Base-by-base conservation (phyloP, 1,284 basidiomycete genomes). In the Macrocystidia cucumis region DNA sequence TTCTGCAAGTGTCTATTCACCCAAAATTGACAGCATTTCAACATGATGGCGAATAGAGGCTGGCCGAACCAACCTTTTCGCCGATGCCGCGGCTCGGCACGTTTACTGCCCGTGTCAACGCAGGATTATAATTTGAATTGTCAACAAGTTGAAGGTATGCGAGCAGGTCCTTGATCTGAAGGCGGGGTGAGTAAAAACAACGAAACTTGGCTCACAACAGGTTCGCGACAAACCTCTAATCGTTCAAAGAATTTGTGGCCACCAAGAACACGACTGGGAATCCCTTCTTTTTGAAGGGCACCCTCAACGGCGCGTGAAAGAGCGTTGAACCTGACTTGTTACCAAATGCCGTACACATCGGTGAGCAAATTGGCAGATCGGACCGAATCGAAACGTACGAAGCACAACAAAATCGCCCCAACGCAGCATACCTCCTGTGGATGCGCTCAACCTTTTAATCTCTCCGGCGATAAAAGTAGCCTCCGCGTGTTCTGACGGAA, bases 201-300 rank as follows among this genome's bases (percentile, higher is more conserved):
- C 2, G 29, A 17, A 33, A 5, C n/a, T 16, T 26, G 17, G 8
- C 11, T 4, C 9, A 3, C 12, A 12, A 9, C 17, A 14, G 19
- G 16, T 7, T 22, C 19, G n/a, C 3, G 11, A 24, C 52, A 32
- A 26, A 77, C 78, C 65, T 89, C 87, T 45, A 74, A 56, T 5
- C 90, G 78, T 43, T 92, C 87, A 50, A 92, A 93, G 70, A 92
- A 92, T 54, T 83, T 87, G 54, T 85, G 78, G 0, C 89, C 89
- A 9, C 79, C 83, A 6, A 95, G 68, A 34, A 95, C 72, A 30
- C 78, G 64, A 48, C 73, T 79, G 0, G 90, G 89, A 29, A 96
- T 86, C 19, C 78, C 72, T 43, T 80, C 77, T 41, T 75, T 78
- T 52, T 90, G 86, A 13, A 96, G 57, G 1, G 82, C 79, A 9